These are phyloP conservation scores for Juncus effusus DNA, from an alignment of 176 grass and related monocot genomes.

Conservation along the genomic window DNA sequence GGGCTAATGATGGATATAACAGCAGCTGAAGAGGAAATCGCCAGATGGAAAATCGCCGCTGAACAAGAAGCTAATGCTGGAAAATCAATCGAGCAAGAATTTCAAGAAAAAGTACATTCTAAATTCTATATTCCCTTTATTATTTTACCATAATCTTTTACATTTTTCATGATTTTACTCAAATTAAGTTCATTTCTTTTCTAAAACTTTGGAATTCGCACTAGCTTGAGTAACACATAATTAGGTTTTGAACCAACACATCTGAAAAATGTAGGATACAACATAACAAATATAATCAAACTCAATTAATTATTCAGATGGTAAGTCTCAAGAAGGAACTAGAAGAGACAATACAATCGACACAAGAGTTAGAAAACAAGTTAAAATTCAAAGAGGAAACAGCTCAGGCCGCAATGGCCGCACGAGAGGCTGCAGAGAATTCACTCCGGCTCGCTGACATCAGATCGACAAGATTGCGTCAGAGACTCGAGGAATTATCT, in stretches of 20 bases:
- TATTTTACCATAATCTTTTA: not conserved
- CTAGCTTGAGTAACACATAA: not conserved
- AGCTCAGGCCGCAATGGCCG: slow-evolving; percentile 66
- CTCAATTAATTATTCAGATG: slow-evolving; percentile 38
- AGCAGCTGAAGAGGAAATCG: slow-evolving; percentile 94
- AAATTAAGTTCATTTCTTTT: too few relatives aligned
- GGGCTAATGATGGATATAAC: slow-evolving; percentile 89
- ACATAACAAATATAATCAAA: not conserved
- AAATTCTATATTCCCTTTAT: slow-evolving; percentile 13
- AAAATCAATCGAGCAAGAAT: slow-evolving; percentile 77
- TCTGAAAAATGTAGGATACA: not conserved
- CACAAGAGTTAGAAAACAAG: slow-evolving; percentile 78
- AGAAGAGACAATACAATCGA: slow-evolving; percentile 64
- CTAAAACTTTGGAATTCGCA: too few relatives aligned
- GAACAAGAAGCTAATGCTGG: slow-evolving; percentile 93
- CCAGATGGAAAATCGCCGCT: slow-evolving; percentile 92
- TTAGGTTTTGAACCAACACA: not conserved
- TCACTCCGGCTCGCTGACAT: slow-evolving; percentile 66
- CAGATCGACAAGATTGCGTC: slow-evolving; percentile 61
- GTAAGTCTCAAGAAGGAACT: slow-evolving; percentile 66
- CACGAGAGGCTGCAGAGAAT: slow-evolving; percentile 78
- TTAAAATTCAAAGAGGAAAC: slow-evolving; percentile 98
- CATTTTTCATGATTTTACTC: slow-evolving; percentile 5
- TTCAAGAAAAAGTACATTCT: slow-evolving; percentile 62
- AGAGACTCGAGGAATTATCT: slow-evolving; percentile 81